Percentiles rank a stretch among this genome's conserved stretches.
Evolutionary conservation across 2,329 filamentous ascomycete species (phyloP).

Genomic region (Ilyonectria sp.): DNA sequence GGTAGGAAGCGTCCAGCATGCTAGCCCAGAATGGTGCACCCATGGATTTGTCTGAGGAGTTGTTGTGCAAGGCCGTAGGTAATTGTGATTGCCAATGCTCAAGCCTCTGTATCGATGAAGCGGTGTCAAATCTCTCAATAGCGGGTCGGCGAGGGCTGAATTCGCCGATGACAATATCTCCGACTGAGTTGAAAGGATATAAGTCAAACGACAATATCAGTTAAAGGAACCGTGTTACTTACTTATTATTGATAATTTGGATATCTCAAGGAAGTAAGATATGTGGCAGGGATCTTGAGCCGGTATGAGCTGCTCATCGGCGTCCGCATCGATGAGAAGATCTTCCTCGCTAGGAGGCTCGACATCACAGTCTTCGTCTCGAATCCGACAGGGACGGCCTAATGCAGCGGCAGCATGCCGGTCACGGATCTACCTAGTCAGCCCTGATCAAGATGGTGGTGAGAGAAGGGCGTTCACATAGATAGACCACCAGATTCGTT

Average conservation of each 20-base stretch:
- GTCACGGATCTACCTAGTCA: conserved; percentile 28
- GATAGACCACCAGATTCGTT: conserved; percentile 42
- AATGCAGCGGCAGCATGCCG: conserved; percentile 38
- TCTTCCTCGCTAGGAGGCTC: conserved; percentile 29
- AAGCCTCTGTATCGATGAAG: neutral
- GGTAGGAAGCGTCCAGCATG: conserved; percentile 37
- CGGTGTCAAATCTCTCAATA: conserved; percentile 8
- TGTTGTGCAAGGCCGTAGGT: conserved; percentile 19
- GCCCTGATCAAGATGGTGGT: neutral
- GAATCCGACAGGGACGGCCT: conserved; percentile 35
- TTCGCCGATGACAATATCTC: conserved; percentile 38
- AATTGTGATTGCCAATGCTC: conserved; percentile 29
- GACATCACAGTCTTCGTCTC: conserved; percentile 42
- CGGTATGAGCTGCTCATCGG: neutral
- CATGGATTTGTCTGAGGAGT: conserved; percentile 19
- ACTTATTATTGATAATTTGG: conserved; percentile 28
- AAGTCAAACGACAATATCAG: fast-evolving
- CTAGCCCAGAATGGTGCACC: conserved; percentile 36
- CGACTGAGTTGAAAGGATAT: conserved; percentile 19
- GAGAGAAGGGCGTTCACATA: conserved; percentile 20
- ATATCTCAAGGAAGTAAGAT: conserved; percentile 34
- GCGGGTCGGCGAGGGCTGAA: conserved; percentile 35
- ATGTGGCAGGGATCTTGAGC: conserved; percentile 32
- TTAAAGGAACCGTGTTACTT: neutral
- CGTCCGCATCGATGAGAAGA: conserved; percentile 28